Evolutionary conservation across 768 basidiomycete species (phyloP), one percentile per base, ranked within the genome.

Genomic region (Rhizopogon rudus): DNA sequence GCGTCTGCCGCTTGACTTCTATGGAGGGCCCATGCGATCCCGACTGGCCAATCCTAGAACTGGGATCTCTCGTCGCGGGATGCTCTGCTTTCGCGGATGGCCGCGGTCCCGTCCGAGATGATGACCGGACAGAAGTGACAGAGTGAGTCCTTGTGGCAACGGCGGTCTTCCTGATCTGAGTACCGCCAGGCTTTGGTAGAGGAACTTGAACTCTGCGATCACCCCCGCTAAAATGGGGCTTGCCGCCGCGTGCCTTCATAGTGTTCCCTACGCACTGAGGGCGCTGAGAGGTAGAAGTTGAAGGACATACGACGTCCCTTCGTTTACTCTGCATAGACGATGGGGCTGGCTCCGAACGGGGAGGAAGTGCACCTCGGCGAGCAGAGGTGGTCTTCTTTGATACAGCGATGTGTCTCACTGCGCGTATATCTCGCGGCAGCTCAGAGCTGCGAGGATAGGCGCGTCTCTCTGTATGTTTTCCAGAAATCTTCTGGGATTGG

Each of bases 11-110:
- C 20, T 37, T 20, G 5, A 16, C 20, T 22, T 22, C 14, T 20
- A 8, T 37, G 14, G 33, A 20, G 16, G 20, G 4, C 25, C 25
- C 25, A 25, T 4, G 25, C 25, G 1, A 25, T 25, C 25, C 25
- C 3, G 25, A 25, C 25, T 33, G 31, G 7, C 31, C 8, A 33
- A 33, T 25, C 25, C 4, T 17, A 35, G 31, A 22, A 13, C 13
- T 48, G 5, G 33, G 9, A 20, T 17, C 13, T 14, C 20, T 48
- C 31, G 12, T 48, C 1, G 33, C 5, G 10, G 33, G 33, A 22
- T 50, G 45, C 71, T 71, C 54, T 65, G 25, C 25, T 25, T 25
- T 25, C 25, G 25, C 25, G 25, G 4, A 25, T 25, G 25, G 25
- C 25, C 25, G 25, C 4, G 25, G 25, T 25, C 25, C 4, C 25